These are phyloP conservation scores for Aureobasidium sp. DNA, from an alignment of 2,329 filamentous ascomycete genomes.

Conservation along the genomic window DNA sequence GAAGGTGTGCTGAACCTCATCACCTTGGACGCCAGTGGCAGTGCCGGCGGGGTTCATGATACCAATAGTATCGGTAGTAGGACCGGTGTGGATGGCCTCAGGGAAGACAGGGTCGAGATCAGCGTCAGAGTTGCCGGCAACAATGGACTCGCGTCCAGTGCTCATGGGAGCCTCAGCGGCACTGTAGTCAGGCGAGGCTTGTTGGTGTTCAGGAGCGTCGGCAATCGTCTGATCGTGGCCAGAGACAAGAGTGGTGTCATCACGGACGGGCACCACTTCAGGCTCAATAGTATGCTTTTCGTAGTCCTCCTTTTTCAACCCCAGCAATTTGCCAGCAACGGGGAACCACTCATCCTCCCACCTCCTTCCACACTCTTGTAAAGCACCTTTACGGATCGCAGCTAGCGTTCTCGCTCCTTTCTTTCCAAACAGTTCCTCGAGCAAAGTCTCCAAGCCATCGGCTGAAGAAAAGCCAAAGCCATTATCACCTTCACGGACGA, in stretches of 20 bases:
- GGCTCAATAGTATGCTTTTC: neutral
- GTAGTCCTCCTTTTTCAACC: neutral
- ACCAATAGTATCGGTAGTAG: too few species aligned
- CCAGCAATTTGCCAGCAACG: slow-evolving; percentile 52
- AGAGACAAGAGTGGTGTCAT: neutral
- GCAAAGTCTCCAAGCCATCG: slow-evolving; percentile 55
- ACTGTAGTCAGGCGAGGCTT: too few species aligned
- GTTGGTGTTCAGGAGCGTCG: too few species aligned
- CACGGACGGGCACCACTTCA: neutral
- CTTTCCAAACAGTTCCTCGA: slow-evolving; percentile 58
- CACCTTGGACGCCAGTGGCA: too few species aligned
- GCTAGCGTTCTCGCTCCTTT: slow-evolving; percentile 49
- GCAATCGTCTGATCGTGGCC: too few species aligned
- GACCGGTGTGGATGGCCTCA: too few species aligned
- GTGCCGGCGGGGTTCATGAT: too few species aligned
- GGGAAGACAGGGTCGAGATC: too few species aligned
- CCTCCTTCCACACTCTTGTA: slow-evolving; percentile 60
- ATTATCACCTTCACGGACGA: slow-evolving; percentile 83
- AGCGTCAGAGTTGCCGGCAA: too few species aligned
- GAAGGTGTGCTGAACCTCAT: too few species aligned
- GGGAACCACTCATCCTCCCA: slow-evolving; percentile 95
- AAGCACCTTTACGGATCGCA: slow-evolving; percentile 71
- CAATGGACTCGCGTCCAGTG: too few species aligned
- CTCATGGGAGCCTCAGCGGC: too few species aligned
- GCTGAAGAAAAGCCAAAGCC: slow-evolving; percentile 76